Conservation (phyloP, 441 rosid species). For the Brassica balearica region DNA sequence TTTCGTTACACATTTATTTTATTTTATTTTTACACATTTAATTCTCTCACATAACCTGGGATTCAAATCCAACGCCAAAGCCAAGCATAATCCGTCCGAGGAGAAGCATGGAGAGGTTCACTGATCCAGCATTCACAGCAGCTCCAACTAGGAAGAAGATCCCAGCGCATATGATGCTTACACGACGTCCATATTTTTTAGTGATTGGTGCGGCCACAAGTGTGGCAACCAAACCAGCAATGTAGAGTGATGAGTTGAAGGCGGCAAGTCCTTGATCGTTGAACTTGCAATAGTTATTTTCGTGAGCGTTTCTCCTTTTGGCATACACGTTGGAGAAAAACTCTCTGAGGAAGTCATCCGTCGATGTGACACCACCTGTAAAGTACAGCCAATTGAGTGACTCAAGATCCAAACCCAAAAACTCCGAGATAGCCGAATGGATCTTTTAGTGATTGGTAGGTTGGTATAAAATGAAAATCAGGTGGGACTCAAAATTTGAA, state of each 20-base stretch:
- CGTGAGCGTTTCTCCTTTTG: conserved; percentile 66
- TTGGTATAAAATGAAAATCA: neutral
- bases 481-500: neutral
- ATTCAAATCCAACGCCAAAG: conserved; percentile 31
- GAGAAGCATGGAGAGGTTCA: conserved; percentile 49
- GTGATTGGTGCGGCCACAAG: conserved; percentile 77
- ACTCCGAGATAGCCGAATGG: neutral
- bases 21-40: neutral
- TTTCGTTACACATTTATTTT: neutral
- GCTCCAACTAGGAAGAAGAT: conserved; percentile 75
- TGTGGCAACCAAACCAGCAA: conserved; percentile 79
- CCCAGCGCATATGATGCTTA: conserved; percentile 79
- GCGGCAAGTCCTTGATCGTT: conserved; percentile 76
- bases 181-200: conserved; percentile 70
- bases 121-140: conserved; percentile 65
- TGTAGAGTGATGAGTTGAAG: conserved; percentile 79
- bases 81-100: conserved; percentile 36
- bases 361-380: conserved; percentile 79
- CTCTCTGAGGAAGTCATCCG: conserved; percentile 68
- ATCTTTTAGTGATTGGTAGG: neutral
- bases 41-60: conserved; percentile 9
- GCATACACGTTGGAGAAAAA: conserved; percentile 66
- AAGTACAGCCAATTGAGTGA: neutral
- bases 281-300: conserved; percentile 88
- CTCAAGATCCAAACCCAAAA: neutral